Conservation (phyloP, 1,139 yeast genomes). For the Geotrichum reessii region DNA sequence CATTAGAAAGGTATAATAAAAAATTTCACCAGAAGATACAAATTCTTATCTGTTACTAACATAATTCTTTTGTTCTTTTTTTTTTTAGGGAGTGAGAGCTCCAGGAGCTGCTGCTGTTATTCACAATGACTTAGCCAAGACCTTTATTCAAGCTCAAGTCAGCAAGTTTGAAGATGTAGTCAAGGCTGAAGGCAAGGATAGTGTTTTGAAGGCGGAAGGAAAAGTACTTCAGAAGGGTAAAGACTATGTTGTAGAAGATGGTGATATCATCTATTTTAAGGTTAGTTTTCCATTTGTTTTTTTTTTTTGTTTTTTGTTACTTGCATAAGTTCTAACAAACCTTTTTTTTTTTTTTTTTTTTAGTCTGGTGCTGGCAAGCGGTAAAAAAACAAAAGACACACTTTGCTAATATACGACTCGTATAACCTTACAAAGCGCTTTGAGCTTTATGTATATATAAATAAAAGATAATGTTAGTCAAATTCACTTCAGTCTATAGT, state of each 20-base stretch:
- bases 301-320: neutral
- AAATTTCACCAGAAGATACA: neutral
- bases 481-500: too few species aligned
- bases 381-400: conserved; percentile 23
- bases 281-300: conserved; percentile 31
- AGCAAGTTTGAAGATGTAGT: conserved; percentile 39
- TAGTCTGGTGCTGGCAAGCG: conserved; percentile 41
- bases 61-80: neutral
- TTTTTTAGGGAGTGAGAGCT: conserved; percentile 49
- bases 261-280: conserved; percentile 65
- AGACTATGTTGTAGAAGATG: conserved; percentile 67
- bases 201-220: conserved; percentile 29
- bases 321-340: neutral
- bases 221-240: conserved; percentile 48
- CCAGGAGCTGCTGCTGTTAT: conserved; percentile 84
- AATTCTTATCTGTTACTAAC: neutral
- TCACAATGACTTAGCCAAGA: conserved; percentile 71
- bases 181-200: conserved; percentile 31
- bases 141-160: conserved; percentile 74
- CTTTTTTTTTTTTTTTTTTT: too few species aligned
- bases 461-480: too few species aligned
- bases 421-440: neutral
- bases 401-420: neutral
- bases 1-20: conserved; percentile 40
- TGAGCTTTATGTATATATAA: neutral